Conservation (phyloP, 495 filamentous ascomycete species). For the Xylaria castorea region DNA sequence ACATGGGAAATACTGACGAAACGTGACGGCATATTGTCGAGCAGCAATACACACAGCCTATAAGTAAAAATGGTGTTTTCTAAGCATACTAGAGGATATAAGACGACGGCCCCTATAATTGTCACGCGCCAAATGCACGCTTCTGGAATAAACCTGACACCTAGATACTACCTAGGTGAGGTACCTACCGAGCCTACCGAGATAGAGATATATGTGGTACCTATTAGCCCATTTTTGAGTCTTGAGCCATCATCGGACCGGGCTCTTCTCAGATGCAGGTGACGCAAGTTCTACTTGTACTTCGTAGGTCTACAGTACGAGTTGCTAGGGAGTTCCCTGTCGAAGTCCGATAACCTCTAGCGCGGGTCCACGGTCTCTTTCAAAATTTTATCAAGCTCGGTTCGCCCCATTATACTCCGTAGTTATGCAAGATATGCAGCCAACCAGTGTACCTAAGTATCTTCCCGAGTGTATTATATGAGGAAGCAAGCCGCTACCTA, state of each 20-base stretch:
- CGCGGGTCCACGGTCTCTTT: constrained; percentile 13
- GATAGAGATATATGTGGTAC: constrained; percentile 2
- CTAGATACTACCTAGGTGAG: constrained; percentile 14
- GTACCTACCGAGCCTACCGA: constrained; percentile 7
- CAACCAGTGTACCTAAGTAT: background rate
- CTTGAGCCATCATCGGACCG: constrained; percentile 12
- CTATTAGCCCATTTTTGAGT: background rate
- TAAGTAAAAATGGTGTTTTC: constrained; percentile 12
- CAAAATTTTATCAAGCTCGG: constrained; percentile 25
- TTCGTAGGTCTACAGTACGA: background rate
- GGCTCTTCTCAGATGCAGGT: constrained; percentile 10
- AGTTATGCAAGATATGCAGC: constrained; percentile 15
- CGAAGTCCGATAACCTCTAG: constrained; percentile 10
- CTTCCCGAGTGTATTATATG: background rate
- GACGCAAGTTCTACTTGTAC: constrained; percentile 17
- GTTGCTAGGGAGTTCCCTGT: constrained; percentile 7
- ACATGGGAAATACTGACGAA: constrained; percentile 19
- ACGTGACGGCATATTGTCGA: constrained; percentile 15
- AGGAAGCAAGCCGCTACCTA: constrained; percentile 7
- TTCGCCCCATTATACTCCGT: constrained; percentile 16
- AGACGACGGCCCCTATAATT: background rate
- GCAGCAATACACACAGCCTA: constrained; percentile 9
- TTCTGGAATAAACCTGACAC: constrained; percentile 10
- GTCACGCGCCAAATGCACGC: background rate
- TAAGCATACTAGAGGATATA: background rate